Evolutionary conservation across 2,329 filamentous ascomycete genomes (phyloP).

Genomic region (Epichloe aotearoae): DNA sequence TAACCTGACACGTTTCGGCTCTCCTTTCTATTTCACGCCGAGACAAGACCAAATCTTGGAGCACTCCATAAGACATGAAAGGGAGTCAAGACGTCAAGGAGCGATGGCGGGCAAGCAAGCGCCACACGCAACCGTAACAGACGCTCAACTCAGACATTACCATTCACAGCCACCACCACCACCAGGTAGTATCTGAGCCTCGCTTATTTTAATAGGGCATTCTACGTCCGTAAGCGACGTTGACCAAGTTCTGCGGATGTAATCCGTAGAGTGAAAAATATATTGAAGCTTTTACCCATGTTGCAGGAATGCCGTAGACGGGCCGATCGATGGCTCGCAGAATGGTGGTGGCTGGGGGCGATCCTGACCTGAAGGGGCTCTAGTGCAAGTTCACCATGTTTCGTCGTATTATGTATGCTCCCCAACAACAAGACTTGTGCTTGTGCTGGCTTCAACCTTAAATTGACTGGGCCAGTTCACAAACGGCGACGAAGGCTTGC

Average conservation of each 20-base stretch:
- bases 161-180: background rate
- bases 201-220: background rate
- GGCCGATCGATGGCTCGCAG: background rate
- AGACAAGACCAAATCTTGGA: background rate
- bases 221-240: no score
- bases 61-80: background rate
- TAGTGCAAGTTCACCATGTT: background rate
- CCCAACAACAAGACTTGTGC: no score
- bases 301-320: background rate
- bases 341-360: background rate
- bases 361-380: background rate
- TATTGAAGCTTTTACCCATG: background rate
- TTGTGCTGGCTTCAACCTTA: background rate
- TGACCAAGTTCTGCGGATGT: no score
- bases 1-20: background rate
- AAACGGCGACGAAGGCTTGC: no score
- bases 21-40: background rate
- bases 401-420: background rate
- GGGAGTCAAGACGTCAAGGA: no score
- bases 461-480: background rate
- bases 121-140: background rate
- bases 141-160: background rate
- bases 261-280: background rate
- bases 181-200: no score
- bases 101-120: background rate